Conservation (phyloP, 2,329 filamentous ascomycete species). For the Colletotrichum sp. region DNA sequence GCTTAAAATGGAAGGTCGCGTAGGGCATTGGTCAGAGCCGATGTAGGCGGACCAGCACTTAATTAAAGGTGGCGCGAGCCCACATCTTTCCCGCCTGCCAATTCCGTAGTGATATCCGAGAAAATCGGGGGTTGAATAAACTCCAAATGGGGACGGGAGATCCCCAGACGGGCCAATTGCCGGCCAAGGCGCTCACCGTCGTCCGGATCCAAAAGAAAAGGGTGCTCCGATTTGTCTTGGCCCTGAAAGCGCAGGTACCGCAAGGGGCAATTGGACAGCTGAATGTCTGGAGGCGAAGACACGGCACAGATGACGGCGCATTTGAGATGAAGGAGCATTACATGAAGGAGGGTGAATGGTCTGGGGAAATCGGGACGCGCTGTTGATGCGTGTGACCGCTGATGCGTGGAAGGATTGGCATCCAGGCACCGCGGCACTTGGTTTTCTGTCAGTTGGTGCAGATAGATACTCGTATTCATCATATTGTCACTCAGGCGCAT, state of each 20-base stretch:
- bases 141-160: constrained; percentile 10
- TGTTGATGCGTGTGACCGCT: neutral
- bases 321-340: neutral
- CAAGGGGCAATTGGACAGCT: neutral
- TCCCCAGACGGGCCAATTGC: constrained; percentile 5
- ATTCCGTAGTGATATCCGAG: constrained; percentile 7
- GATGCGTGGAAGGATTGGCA: neutral
- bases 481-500: neutral
- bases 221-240: neutral
- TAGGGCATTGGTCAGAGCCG: neutral
- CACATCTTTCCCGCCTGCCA: constrained; percentile 7
- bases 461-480: neutral
- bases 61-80: neutral
- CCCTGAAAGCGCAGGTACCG: neutral
- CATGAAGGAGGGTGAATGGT: neutral
- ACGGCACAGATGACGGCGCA: neutral
- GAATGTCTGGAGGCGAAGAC: neutral
- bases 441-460: neutral
- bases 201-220: neutral
- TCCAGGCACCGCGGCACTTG: neutral
- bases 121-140: neutral
- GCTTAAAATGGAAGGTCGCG: constrained; percentile 20
- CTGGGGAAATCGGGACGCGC: neutral
- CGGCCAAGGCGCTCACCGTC: neutral
- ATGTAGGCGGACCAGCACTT: neutral